Evolutionary conservation across 2,329 filamentous ascomycete species (phyloP).

Genomic region (Plectosphaerella sp.): DNA sequence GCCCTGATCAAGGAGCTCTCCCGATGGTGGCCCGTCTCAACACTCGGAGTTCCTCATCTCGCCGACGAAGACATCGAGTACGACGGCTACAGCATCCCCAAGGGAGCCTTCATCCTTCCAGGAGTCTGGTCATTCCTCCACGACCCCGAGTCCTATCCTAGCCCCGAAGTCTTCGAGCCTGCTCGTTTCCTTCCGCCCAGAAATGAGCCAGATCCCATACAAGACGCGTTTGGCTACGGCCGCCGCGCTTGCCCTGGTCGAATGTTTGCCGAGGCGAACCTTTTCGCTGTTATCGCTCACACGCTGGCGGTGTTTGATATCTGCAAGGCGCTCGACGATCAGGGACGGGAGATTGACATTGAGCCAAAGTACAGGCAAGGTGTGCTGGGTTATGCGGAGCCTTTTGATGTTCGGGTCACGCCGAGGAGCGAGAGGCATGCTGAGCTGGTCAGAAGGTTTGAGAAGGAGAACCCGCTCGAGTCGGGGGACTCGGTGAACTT

Average conservation of each 20-base stretch:
- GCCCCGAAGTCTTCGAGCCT: conserved; percentile 5
- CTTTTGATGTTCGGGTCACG: neutral
- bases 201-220: neutral
- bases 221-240: conserved; percentile 42
- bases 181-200: conserved; percentile 13
- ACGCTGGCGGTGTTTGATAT: conserved; percentile 47
- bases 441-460: neutral
- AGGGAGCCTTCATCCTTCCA: conserved; percentile 34
- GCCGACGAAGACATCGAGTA: conserved; percentile 28
- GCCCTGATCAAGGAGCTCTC: conserved; percentile 36
- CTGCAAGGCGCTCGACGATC: no score
- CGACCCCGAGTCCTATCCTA: conserved; percentile 23
- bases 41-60: conserved; percentile 32
- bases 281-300: conserved; percentile 34
- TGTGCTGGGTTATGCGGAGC: conserved; percentile 2
- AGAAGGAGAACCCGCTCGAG: conserved; percentile 3
- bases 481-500: neutral
- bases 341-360: neutral
- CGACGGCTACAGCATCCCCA: conserved; percentile 35
- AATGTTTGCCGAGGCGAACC: conserved; percentile 41
- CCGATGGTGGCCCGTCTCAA: conserved; percentile 36
- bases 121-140: conserved; percentile 34
- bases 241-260: conserved; percentile 35
- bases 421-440: conserved; percentile 3
- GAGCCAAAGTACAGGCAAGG: conserved; percentile 4